Conservation (phyloP, 2,329 filamentous ascomycete species). For the Penicillium sp. region DNA sequence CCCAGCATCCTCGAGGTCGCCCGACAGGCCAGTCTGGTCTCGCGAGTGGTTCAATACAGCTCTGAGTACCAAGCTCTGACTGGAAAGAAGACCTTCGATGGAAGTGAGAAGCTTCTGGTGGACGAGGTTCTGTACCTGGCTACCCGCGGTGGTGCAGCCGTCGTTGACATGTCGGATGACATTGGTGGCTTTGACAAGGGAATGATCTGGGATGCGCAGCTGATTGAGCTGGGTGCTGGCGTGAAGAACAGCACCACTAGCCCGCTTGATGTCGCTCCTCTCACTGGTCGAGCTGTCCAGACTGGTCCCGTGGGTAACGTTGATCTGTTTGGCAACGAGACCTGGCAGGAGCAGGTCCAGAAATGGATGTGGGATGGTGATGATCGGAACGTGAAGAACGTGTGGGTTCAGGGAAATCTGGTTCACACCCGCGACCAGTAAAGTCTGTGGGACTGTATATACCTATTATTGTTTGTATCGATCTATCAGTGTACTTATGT, state of each 20-base stretch:
- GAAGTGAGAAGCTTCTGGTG: slow-evolving; percentile 70
- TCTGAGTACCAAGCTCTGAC: slow-evolving; percentile 11
- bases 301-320: slow-evolving; percentile 65
- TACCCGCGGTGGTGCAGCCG: slow-evolving; percentile 80
- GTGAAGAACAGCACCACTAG: slow-evolving; percentile 27
- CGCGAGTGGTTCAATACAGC: slow-evolving; percentile 58
- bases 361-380: slow-evolving; percentile 97
- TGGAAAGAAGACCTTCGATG: slow-evolving; percentile 26
- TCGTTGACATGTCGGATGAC: slow-evolving; percentile 71
- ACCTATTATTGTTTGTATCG: slow-evolving; percentile 57
- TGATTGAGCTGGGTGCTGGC: slow-evolving; percentile 70
- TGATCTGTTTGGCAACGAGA: slow-evolving; percentile 90
- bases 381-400: slow-evolving; percentile 83
- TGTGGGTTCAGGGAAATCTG: slow-evolving; percentile 85
- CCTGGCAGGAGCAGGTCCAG: slow-evolving; percentile 80
- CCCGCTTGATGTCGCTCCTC: slow-evolving; percentile 7
- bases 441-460: neutral
- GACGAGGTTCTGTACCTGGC: slow-evolving; percentile 86
- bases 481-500: slow-evolving; percentile 59
- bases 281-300: slow-evolving; percentile 31
- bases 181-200: slow-evolving; percentile 87
- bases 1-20: slow-evolving; percentile 81
- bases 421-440: slow-evolving; percentile 61
- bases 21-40: slow-evolving; percentile 78
- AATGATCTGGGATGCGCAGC: slow-evolving; percentile 89